Percentiles rank a stretch among this genome's conserved stretches.
phyloP scores from a whole-genome alignment of 345 rosid species.

The Heritiera littoralis region DNA sequence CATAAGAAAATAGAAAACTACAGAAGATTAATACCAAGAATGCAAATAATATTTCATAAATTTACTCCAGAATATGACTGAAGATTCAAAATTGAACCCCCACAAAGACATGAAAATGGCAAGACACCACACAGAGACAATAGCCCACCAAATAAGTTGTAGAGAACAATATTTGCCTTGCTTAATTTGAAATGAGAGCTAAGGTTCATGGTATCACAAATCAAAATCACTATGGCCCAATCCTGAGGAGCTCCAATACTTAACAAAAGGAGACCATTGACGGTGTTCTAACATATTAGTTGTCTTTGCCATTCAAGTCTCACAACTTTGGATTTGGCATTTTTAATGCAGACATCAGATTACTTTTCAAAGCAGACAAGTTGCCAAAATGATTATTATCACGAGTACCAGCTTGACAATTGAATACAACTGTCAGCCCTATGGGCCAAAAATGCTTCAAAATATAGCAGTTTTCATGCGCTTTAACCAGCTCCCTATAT shows the following conservation, averaged over 20 bases:
- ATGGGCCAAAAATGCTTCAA: neutral
- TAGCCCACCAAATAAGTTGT: neutral
- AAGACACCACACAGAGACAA: neutral
- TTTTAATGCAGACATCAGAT: neutral
- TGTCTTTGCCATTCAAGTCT: neutral
- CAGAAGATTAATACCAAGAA: neutral
- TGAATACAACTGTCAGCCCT: neutral
- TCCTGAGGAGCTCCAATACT: constrained; percentile 3
- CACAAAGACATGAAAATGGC: neutral
- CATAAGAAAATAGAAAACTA: neutral
- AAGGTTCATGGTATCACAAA: neutral
- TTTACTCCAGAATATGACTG: neutral
- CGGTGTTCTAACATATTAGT: neutral
- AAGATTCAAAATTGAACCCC: neutral
- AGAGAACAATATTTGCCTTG: neutral
- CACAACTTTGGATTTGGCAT: constrained; percentile 1
- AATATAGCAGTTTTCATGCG: neutral
- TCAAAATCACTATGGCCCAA: neutral
- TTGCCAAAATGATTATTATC: constrained; percentile 4
- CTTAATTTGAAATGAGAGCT: neutral
- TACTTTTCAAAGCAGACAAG: neutral
- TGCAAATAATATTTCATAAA: neutral
- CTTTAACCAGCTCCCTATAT: neutral
- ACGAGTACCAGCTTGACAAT: neutral
- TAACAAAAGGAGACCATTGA: neutral